A percentile compares a stretch with the other conserved stretches of the same genome.
phyloP scores from a whole-genome alignment of 768 basidiomycete species.

The Chiua virens region DNA sequence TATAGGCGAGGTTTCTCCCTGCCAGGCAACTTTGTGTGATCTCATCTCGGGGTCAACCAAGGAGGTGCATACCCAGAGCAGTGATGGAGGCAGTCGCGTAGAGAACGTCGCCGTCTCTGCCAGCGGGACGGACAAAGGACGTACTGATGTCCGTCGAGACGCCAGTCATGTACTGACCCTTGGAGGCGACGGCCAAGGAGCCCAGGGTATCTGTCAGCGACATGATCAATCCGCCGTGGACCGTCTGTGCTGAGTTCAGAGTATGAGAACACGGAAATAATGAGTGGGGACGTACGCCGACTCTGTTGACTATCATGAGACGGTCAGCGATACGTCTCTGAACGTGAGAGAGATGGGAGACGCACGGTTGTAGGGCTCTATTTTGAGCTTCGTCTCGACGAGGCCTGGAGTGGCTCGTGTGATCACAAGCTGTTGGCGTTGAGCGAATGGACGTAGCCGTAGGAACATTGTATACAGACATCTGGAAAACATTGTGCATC shows the following conservation, averaged over 20 bases:
- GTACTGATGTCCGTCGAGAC: conserved; percentile 82
- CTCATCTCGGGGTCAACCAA: neutral
- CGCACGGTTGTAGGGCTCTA: conserved; percentile 75
- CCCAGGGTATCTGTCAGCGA: conserved; percentile 85
- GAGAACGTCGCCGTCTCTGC: conserved; percentile 66
- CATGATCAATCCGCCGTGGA: conserved; percentile 79
- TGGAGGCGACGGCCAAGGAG: conserved; percentile 78
- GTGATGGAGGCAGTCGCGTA: conserved; percentile 64
- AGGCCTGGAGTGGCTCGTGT: conserved; percentile 68
- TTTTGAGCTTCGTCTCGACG: conserved; percentile 66
- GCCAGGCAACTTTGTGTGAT: neutral
- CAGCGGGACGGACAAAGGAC: conserved; percentile 76
- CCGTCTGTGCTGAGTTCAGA: conserved; percentile 38
- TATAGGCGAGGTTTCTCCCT: conserved; percentile 83
- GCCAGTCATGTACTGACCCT: conserved; percentile 85
- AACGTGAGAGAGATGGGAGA: neutral
- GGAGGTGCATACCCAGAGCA: conserved; percentile 54
- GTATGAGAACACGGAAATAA: neutral
- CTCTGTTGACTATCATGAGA: conserved; percentile 63
- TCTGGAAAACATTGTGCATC: conserved; percentile 80
- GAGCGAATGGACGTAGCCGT: neutral
- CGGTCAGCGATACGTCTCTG: neutral
- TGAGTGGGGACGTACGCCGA: conserved; percentile 54
- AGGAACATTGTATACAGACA: conserved; percentile 38
- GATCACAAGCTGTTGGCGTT: conserved; percentile 53